Percentiles rank a stretch among this genome's conserved stretches.
phyloP scores from a whole-genome alignment of 345 rosid genomes.

The Trapa incisa region DNA sequence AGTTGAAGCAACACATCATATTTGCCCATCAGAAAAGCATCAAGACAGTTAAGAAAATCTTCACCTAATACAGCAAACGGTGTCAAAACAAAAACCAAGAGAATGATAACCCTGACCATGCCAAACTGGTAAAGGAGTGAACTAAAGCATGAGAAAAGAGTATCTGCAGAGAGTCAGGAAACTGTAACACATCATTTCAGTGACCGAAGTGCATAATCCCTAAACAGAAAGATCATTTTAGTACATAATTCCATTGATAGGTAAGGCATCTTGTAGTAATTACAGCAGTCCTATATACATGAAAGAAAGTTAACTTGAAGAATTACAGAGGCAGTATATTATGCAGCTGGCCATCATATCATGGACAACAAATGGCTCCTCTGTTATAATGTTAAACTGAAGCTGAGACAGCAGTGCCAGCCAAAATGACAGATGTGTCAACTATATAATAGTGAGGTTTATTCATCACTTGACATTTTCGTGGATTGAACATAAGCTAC shows the following conservation, averaged over 20 bases:
- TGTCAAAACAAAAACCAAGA: slow-evolving; percentile 86
- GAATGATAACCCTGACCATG: slow-evolving; percentile 76
- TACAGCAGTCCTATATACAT: background rate
- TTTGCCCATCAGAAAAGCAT: background rate
- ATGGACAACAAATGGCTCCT: slow-evolving; percentile 63
- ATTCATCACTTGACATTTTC: slow-evolving; percentile 69
- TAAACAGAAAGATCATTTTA: background rate
- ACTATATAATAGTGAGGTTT: slow-evolving; percentile 92
- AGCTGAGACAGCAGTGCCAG: slow-evolving; percentile 87
- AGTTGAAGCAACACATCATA: background rate
- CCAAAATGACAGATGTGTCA: slow-evolving; percentile 59
- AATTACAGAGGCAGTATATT: background rate
- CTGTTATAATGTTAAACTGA: slow-evolving; percentile 63
- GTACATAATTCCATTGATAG: background rate
- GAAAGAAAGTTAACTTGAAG: background rate
- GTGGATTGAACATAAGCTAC: slow-evolving; percentile 2
- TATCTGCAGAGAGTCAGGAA: slow-evolving; percentile 1
- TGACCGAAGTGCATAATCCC: background rate
- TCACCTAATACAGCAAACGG: slow-evolving; percentile 76
- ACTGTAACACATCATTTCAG: background rate
- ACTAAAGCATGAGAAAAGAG: slow-evolving; percentile 25
- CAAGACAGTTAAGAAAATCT: background rate
- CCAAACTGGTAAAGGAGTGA: slow-evolving; percentile 89
- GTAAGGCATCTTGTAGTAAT: background rate
- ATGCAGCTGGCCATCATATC: slow-evolving; percentile 46